A percentile compares a stretch with the other conserved stretches of the same genome.
phyloP scores from a whole-genome alignment of 371 early-diverging fungal genomes.

The Sporodiniella umbellata region DNA sequence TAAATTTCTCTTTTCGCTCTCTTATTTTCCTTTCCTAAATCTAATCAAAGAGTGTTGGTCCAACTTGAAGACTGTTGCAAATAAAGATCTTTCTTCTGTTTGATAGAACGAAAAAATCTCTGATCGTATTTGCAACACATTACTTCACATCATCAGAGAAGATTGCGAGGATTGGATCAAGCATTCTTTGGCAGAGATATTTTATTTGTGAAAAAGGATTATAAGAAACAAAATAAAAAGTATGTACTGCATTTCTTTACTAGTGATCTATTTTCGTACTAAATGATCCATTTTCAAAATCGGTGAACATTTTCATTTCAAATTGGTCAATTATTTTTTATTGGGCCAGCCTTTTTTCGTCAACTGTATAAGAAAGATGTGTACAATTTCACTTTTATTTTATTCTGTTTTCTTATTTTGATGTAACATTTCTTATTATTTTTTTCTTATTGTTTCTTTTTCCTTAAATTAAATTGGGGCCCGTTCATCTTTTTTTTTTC shows the following conservation, averaged over 20 bases:
- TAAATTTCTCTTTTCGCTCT: conserved; percentile 12
- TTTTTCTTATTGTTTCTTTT: no score
- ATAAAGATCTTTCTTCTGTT: conserved; percentile 8
- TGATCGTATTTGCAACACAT: conserved; percentile 9
- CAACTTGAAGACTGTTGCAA: conserved; percentile 18
- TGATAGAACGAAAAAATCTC: conserved; percentile 2
- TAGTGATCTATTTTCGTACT: conserved; percentile 3
- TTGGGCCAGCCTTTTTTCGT: conserved; percentile 1
- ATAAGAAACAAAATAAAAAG: neutral
- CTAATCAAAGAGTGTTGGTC: conserved; percentile 22
- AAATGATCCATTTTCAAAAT: conserved; percentile 4
- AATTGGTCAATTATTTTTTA: conserved; percentile 4
- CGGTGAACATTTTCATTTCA: conserved; percentile 3
- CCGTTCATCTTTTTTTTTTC: neutral
- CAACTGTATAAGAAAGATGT: no score
- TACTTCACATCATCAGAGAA: conserved; percentile 4
- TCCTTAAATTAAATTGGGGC: neutral
- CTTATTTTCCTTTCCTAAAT: conserved; percentile 16
- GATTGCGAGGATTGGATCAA: neutral
- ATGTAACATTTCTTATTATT: no score
- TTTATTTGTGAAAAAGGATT: conserved; percentile 2
- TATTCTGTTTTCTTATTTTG: no score
- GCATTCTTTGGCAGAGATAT: neutral
- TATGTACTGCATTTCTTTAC: conserved; percentile 2
- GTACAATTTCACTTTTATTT: no score